Conservation (phyloP, 2,329 filamentous ascomycete species). For the Penicillium sclerotiorum region DNA sequence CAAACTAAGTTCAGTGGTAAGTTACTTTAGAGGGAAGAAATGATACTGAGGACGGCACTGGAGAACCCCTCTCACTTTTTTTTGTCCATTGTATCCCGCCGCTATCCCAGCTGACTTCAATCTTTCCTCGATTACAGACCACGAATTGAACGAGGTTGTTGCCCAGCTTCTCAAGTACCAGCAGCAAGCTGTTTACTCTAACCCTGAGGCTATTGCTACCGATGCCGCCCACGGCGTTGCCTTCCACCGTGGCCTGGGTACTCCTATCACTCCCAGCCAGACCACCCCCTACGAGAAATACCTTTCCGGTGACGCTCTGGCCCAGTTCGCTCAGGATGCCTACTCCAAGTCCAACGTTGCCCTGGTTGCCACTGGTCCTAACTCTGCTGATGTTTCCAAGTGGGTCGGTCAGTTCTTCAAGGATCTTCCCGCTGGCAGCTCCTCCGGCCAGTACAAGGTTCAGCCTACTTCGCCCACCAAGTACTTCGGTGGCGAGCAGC, state of each 20-base stretch:
- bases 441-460: constrained; percentile 55
- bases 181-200: constrained; percentile 70
- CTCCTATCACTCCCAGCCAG: constrained; percentile 71
- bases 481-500: constrained; percentile 95
- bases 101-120: constrained; percentile 12
- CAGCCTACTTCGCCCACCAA: constrained; percentile 69
- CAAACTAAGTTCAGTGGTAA: constrained; percentile 80
- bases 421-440: constrained; percentile 58
- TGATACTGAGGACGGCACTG: too few relatives aligned
- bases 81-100: not conserved
- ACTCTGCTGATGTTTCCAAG: constrained; percentile 74
- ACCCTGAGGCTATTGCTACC: constrained; percentile 70
- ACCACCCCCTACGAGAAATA: constrained; percentile 73
- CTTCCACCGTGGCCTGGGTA: constrained; percentile 91
- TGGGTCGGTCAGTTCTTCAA: constrained; percentile 95
- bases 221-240: constrained; percentile 84
- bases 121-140: constrained; percentile 57
- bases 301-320: constrained; percentile 73
- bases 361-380: constrained; percentile 85
- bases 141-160: constrained; percentile 90
- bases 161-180: constrained; percentile 73
- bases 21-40: constrained; percentile 27
- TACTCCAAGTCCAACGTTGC: constrained; percentile 92
- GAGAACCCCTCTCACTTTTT: not conserved
- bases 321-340: constrained; percentile 73